These are phyloP conservation scores for Ceratocystis lukuohia DNA, from an alignment of 2,329 filamentous ascomycete genomes.

Conservation along the genomic window DNA sequence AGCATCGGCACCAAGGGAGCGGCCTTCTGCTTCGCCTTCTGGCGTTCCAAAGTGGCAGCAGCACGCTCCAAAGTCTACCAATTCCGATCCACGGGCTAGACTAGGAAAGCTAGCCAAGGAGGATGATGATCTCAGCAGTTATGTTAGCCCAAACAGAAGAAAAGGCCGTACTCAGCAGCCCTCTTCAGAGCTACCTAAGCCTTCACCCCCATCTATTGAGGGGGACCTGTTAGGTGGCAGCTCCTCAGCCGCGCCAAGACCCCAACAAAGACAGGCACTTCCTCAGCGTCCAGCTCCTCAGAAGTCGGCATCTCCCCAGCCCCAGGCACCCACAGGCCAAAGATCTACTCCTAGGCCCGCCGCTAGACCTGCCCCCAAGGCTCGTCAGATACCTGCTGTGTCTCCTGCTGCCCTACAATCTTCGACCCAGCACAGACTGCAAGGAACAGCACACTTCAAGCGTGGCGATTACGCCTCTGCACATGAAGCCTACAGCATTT, in stretches of 20 bases:
- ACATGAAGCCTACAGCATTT: slow-evolving; percentile 66
- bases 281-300: slow-evolving; percentile 30
- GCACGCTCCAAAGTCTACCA: slow-evolving; percentile 30
- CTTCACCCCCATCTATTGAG: slow-evolving; percentile 34
- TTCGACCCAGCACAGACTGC: slow-evolving; percentile 64
- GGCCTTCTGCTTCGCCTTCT: slow-evolving; percentile 33
- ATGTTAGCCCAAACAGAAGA: slow-evolving; percentile 73
- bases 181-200: slow-evolving; percentile 28
- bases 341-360: neutral
- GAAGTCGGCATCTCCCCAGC: slow-evolving; percentile 25
- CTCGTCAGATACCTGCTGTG: slow-evolving; percentile 51
- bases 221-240: slow-evolving; percentile 49
- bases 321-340: neutral
- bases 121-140: slow-evolving; percentile 68
- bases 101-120: slow-evolving; percentile 62
- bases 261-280: slow-evolving; percentile 28
- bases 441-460: slow-evolving; percentile 83
- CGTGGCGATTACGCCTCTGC: slow-evolving; percentile 83
- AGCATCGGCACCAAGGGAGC: neutral
- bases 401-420: slow-evolving; percentile 56
- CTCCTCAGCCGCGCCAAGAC: slow-evolving; percentile 24
- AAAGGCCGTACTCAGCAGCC: slow-evolving; percentile 50
- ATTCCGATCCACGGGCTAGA: slow-evolving; percentile 31
- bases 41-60: slow-evolving; percentile 38
- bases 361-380: slow-evolving; percentile 25